phyloP scores from a whole-genome alignment of 495 filamentous ascomycete species.

The Neurospora sp. region DNA sequence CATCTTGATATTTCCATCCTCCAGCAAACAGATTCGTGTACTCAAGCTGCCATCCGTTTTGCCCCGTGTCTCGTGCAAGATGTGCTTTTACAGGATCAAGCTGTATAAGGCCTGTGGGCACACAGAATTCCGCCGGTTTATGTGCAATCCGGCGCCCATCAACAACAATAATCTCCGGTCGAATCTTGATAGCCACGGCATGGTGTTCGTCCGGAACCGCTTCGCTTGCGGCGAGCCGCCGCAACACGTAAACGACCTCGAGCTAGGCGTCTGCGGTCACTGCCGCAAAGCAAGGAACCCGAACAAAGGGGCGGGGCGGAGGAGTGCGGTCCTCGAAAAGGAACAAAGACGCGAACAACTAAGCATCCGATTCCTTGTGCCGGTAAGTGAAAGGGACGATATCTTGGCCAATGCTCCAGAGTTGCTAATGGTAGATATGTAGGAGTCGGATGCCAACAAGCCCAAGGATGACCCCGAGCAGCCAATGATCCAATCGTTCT shows the following conservation, averaged over 20 bases:
- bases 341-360: not conserved
- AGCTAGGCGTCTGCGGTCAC: not conserved
- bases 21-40: no score
- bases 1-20: no score
- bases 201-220: not conserved
- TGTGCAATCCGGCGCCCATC: not conserved
- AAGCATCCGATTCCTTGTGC: not conserved
- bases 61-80: no score
- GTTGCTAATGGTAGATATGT: not conserved
- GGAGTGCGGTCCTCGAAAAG: fast-evolving
- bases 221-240: not conserved
- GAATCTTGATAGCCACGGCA: not conserved
- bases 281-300: not conserved
- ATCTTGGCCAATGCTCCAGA: no score
- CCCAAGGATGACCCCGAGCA: no score
- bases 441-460: not conserved
- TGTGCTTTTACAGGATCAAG: not conserved
- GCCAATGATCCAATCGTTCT: no score
- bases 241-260: not conserved
- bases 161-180: fast-evolving
- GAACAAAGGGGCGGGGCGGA: not conserved
- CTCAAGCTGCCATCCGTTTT: no score
- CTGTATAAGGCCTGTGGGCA: not conserved
- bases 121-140: not conserved
- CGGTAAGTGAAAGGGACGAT: not conserved